A percentile compares a stretch with the other conserved stretches of the same genome.
These are phyloP conservation scores for Gryganskiella cystojenkinii DNA, from an alignment of 192 early-diverging fungal species.

Conservation along the genomic window DNA sequence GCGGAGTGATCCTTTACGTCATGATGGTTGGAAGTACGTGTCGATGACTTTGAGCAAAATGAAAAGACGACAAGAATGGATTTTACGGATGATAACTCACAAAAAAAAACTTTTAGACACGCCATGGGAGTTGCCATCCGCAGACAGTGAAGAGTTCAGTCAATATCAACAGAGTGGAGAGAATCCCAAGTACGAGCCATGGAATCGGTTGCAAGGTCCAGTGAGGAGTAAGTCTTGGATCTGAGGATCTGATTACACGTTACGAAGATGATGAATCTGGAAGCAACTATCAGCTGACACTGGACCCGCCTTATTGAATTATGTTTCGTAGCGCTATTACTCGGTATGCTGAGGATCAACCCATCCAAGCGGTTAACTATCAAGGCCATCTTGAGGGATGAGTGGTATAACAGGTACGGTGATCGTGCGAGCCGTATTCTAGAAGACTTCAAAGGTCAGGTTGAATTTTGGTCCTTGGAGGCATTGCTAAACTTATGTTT, in stretches of 20 bases:
- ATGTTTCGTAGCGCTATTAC: slow-evolving; percentile 51
- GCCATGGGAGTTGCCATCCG: slow-evolving; percentile 74
- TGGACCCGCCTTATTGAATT: too few relatives aligned
- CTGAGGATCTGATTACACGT: too few relatives aligned
- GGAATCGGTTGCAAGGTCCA: slow-evolving; percentile 59
- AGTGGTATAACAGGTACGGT: slow-evolving; percentile 63
- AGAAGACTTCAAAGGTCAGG: too few relatives aligned
- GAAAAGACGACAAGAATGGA: too few relatives aligned
- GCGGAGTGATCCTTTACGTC: slow-evolving; percentile 77
- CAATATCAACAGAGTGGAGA: slow-evolving; percentile 51
- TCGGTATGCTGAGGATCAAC: slow-evolving; percentile 62
- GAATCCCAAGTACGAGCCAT: slow-evolving; percentile 58
- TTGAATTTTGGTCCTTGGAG: too few relatives aligned
- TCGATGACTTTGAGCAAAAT: too few relatives aligned
- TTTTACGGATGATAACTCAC: not conserved
- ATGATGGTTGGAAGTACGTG: slow-evolving; percentile 74
- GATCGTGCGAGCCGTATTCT: too few relatives aligned
- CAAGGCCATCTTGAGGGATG: slow-evolving; percentile 53
- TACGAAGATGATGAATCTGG: too few relatives aligned
- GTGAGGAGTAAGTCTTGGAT: slow-evolving; percentile 58
- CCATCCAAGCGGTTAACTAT: slow-evolving; percentile 54
- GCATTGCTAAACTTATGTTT: too few relatives aligned
- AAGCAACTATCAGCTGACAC: too few relatives aligned
- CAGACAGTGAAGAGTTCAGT: slow-evolving; percentile 67
- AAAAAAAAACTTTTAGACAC: slow-evolving; percentile 57